Evolutionary conservation across 768 basidiomycete species (phyloP).

Genomic region (Kwoniella sp.): DNA sequence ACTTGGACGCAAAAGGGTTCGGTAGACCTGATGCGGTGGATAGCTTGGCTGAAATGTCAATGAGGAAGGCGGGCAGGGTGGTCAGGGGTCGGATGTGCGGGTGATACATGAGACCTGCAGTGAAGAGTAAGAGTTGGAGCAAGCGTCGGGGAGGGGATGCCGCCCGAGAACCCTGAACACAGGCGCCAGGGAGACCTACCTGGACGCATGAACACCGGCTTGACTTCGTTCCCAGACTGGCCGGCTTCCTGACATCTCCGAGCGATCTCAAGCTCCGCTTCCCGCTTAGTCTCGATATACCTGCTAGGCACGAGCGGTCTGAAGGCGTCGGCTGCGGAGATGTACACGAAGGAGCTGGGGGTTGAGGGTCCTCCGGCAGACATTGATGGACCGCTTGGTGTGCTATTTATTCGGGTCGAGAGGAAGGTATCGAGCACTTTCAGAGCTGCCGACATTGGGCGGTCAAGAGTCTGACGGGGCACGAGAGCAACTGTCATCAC

Average conservation of each 20-base stretch:
- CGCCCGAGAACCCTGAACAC: neutral
- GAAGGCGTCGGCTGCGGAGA: constrained; percentile 92
- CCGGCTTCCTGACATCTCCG: constrained; percentile 53
- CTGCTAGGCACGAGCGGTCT: constrained; percentile 76
- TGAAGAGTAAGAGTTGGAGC: neutral
- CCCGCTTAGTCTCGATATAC: constrained; percentile 91
- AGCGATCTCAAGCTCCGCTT: constrained; percentile 72
- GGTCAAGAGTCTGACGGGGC: neutral
- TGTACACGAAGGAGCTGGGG: constrained; percentile 65
- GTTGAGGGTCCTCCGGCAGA: neutral
- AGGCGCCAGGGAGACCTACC: constrained; percentile 57
- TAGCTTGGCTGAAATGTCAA: constrained; percentile 72
- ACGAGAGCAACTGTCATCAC: constrained; percentile 7
- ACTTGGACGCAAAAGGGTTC: constrained; percentile 35
- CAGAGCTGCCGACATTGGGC: constrained; percentile 45
- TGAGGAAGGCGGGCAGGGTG: constrained; percentile 73
- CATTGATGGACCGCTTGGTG: neutral
- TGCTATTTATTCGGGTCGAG: constrained; percentile 21
- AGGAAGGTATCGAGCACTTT: constrained; percentile 74
- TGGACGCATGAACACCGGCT: constrained; percentile 79
- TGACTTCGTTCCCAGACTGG: constrained; percentile 48
- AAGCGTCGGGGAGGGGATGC: neutral
- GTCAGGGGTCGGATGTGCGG: constrained; percentile 86
- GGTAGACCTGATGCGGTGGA: constrained; percentile 43
- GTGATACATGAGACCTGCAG: constrained; percentile 86